These are phyloP conservation scores for Metschnikowia cerradonensis DNA, from an alignment of 805 yeast species.

Conservation along the genomic window DNA sequence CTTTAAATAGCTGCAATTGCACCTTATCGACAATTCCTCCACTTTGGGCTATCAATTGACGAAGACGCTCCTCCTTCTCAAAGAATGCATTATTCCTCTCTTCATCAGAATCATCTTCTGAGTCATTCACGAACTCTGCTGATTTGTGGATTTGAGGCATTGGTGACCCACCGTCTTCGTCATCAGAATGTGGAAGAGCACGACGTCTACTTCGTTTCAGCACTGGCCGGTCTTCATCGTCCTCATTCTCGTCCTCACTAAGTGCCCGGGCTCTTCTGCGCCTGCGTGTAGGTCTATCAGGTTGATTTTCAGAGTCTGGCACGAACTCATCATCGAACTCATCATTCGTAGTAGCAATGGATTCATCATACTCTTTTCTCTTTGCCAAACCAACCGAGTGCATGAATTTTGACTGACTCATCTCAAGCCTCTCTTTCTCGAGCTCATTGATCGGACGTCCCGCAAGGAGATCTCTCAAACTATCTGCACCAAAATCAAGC, in stretches of 20 bases:
- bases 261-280: not conserved
- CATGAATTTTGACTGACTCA: slow-evolving; percentile 2
- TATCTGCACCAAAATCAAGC: slow-evolving; percentile 12
- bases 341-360: slow-evolving; percentile 9
- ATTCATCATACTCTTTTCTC: slow-evolving; percentile 17
- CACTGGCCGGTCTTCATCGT: slow-evolving; percentile 1
- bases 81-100: slow-evolving; percentile 52
- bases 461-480: slow-evolving; percentile 10
- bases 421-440: not conserved
- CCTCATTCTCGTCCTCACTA: not conserved
- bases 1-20: slow-evolving; percentile 13
- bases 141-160: slow-evolving; percentile 29
- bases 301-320: not conserved
- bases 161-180: not conserved
- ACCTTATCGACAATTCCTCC: slow-evolving; percentile 37
- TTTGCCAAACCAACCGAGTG: slow-evolving; percentile 17
- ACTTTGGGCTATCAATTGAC: slow-evolving; percentile 31
- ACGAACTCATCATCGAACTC: slow-evolving; percentile 21
- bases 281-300: not conserved
- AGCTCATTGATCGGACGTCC: slow-evolving; percentile 11
- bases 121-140: slow-evolving; percentile 51
- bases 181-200: slow-evolving; percentile 2
- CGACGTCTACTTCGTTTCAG: slow-evolving; percentile 5
- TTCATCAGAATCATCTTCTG: slow-evolving; percentile 62
- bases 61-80: slow-evolving; percentile 50